Conservation (phyloP, 345 rosid species). For the Lepidium didymum region DNA sequence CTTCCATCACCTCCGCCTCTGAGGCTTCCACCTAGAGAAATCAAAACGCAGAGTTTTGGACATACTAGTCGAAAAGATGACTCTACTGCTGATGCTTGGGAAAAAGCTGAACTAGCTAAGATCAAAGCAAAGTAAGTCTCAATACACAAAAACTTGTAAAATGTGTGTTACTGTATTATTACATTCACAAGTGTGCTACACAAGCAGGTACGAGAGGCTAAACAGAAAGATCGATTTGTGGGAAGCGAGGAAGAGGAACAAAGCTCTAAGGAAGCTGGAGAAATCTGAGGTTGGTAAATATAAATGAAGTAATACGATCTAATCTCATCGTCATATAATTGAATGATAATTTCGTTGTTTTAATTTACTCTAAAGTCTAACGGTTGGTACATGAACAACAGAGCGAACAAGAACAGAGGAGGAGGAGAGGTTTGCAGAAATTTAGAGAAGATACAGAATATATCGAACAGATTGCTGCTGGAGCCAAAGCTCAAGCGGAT, state of each 20-base stretch:
- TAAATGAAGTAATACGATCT: neutral
- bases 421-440: conserved; percentile 38
- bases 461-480: conserved; percentile 39
- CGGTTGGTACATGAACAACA: conserved; percentile 30
- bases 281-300: conserved; percentile 46
- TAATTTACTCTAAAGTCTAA: neutral
- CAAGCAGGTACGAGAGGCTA: conserved; percentile 45
- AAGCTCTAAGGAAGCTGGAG: conserved; percentile 42
- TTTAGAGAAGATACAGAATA: conserved; percentile 42
- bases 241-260: conserved; percentile 56
- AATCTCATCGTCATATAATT: neutral
- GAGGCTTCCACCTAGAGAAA: conserved; percentile 21
- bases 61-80: conserved; percentile 8
- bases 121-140: conserved; percentile 47
- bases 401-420: conserved; percentile 38
- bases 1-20: conserved; percentile 21
- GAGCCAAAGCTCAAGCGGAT: conserved; percentile 55
- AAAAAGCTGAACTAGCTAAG: conserved; percentile 47
- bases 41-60: conserved; percentile 2
- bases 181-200: neutral
- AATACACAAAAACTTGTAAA: neutral
- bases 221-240: conserved; percentile 44
- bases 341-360: neutral
- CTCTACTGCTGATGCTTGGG: conserved; percentile 58
- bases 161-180: neutral